Conservation (phyloP, 2,329 filamentous ascomycete species). For the Verticillium isaacii region DNA sequence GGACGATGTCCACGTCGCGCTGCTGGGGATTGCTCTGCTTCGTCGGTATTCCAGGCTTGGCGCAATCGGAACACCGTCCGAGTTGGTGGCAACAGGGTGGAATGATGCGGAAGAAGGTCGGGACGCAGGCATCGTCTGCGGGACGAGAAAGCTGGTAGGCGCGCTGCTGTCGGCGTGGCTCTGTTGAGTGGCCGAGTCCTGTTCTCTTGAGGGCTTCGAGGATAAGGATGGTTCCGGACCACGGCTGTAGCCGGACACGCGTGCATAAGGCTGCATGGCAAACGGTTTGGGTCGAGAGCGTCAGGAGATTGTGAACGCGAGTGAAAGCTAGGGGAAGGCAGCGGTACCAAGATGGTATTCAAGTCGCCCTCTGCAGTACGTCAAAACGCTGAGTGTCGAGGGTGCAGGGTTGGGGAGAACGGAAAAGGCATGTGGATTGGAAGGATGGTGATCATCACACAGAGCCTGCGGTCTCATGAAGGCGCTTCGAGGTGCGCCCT, state of each 20-base stretch:
- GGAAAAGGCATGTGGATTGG: not conserved
- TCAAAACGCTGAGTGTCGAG: not conserved
- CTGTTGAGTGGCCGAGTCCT: slow-evolving; percentile 5
- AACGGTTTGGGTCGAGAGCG: not conserved
- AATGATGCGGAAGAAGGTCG: not conserved
- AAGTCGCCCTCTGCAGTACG: not conserved
- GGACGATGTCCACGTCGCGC: slow-evolving; percentile 54
- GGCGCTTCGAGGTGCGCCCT: not conserved
- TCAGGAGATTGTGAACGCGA: not conserved
- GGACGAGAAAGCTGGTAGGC: slow-evolving; percentile 8
- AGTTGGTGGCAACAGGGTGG: slow-evolving; percentile 1
- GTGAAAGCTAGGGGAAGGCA: not conserved
- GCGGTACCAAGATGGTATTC: not conserved
- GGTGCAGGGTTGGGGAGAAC: not conserved
- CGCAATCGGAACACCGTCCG: slow-evolving; percentile 14
- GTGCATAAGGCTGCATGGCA: slow-evolving; percentile 23
- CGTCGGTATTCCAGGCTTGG: slow-evolving; percentile 10
- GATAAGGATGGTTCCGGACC: not conserved
- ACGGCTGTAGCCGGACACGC: slow-evolving; percentile 15
- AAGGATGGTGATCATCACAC: not conserved
- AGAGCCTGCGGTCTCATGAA: not conserved
- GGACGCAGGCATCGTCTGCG: not conserved
- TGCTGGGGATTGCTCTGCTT: slow-evolving; percentile 29
- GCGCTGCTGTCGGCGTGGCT: slow-evolving; percentile 8
- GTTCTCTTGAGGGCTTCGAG: slow-evolving; percentile 18